These are phyloP conservation scores for Entomophthora muscae DNA, from an alignment of 371 early-diverging fungal genomes.

Conservation along the genomic window DNA sequence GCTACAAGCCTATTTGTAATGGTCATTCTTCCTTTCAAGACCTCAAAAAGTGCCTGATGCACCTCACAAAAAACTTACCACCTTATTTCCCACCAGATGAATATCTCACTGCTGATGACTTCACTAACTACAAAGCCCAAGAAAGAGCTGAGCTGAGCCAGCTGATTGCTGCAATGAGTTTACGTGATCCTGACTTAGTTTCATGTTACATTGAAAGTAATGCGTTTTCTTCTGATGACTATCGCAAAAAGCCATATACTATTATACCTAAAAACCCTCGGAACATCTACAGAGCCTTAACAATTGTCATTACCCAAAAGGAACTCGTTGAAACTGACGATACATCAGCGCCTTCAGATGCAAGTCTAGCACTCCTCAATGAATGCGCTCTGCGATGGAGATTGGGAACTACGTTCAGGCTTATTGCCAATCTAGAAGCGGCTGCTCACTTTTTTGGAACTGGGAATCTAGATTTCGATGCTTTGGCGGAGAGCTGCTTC, in stretches of 20 bases:
- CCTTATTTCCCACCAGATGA: background rate
- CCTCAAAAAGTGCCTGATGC: conserved; percentile 3
- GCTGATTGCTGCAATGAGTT: background rate
- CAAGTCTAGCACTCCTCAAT: background rate
- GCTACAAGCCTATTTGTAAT: background rate
- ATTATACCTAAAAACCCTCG: conserved; percentile 5
- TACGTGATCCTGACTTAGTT: background rate
- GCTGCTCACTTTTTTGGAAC: background rate
- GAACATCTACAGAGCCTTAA: background rate
- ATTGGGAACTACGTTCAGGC: background rate
- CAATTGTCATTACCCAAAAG: too few species aligned
- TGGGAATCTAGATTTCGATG: background rate
- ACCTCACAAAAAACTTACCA: background rate
- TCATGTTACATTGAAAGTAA: background rate
- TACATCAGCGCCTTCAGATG: background rate
- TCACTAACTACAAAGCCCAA: background rate
- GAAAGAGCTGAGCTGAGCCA: conserved; percentile 2
- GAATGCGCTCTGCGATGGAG: conserved; percentile 6
- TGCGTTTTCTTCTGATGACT: background rate
- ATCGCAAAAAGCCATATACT: background rate
- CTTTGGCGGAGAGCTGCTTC: background rate
- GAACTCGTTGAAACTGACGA: too few species aligned
- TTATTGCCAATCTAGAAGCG: conserved; percentile 1
- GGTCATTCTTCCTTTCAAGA: conserved; percentile 4
- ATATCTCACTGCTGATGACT: background rate